Evolutionary conservation across 1,284 basidiomycete genomes (phyloP).

Genomic region (Apiotrichum gamsii): DNA sequence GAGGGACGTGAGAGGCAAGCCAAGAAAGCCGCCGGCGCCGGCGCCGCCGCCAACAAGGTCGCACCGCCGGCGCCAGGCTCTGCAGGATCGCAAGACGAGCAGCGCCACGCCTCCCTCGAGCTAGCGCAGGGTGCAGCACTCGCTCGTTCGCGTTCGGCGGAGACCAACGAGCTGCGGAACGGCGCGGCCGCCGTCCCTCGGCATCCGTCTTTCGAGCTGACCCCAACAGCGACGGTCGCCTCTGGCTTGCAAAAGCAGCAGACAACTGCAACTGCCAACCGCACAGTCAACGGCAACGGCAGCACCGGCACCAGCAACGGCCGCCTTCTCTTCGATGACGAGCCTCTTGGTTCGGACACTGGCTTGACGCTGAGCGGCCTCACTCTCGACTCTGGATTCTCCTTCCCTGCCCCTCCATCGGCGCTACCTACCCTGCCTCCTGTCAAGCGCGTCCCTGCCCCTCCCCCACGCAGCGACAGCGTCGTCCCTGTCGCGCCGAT

Average conservation of each 20-base stretch:
- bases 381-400: constrained; percentile 2
- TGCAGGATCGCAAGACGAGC: not conserved
- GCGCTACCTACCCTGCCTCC: constrained; percentile 7
- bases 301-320: not conserved
- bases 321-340: not conserved
- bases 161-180: not conserved
- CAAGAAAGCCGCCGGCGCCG: not conserved
- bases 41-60: not conserved
- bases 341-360: not conserved
- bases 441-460: too few relatives aligned
- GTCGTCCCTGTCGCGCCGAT: not conserved
- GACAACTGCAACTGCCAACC: not conserved
- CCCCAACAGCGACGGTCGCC: too few relatives aligned
- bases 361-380: constrained; percentile 2
- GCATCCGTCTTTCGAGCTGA: too few relatives aligned
- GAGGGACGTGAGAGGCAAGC: constrained; percentile 1
- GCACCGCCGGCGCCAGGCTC: not conserved
- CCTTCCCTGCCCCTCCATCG: constrained; percentile 15
- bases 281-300: not conserved
- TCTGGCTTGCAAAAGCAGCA: too few relatives aligned
- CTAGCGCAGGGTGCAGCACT: constrained; percentile 5
- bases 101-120: constrained; percentile 2
- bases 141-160: constrained; percentile 7
- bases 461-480: not conserved
- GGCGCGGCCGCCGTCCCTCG: not conserved